Conservation (phyloP, 129 eudicot species). For the Flaveria linearis region DNA sequence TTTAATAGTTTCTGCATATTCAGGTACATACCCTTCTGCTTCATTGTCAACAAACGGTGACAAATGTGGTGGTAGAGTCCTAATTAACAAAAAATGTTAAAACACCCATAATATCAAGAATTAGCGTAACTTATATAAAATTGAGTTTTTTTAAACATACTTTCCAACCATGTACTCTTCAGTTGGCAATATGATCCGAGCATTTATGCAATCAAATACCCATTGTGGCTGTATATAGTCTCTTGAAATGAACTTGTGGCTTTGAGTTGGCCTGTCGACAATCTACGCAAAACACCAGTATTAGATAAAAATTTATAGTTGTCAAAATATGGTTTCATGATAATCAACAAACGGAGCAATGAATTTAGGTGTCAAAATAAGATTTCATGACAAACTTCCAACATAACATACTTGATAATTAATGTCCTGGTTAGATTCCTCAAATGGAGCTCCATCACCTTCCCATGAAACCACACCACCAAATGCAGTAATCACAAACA, state of each 20-base stretch:
- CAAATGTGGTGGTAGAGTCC: slow-evolving; percentile 90
- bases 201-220: slow-evolving; percentile 80
- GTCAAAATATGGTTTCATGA: not conserved
- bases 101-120: not conserved
- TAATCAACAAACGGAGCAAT: not conserved
- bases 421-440: slow-evolving; percentile 66
- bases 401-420: slow-evolving; percentile 55
- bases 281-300: slow-evolving; percentile 47
- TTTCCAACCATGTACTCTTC: slow-evolving; percentile 82
- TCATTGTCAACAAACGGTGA: slow-evolving; percentile 93
- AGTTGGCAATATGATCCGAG: slow-evolving; percentile 71
- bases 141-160: slow-evolving; percentile 36
- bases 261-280: slow-evolving; percentile 87
- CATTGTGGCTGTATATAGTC: slow-evolving; percentile 92
- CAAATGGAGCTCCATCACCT: slow-evolving; percentile 82
- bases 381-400: no score
- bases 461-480: slow-evolving; percentile 90
- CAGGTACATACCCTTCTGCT: slow-evolving; percentile 84
- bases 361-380: not conserved
- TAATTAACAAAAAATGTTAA: slow-evolving; percentile 17
- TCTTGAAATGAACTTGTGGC: slow-evolving; percentile 64
- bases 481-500: slow-evolving; percentile 83
- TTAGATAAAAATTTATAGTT: not conserved
- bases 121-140: not conserved
- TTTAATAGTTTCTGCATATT: slow-evolving; percentile 83